These are phyloP conservation scores for Eutrema heterophyllum DNA, from an alignment of 345 rosid species.

Conservation along the genomic window DNA sequence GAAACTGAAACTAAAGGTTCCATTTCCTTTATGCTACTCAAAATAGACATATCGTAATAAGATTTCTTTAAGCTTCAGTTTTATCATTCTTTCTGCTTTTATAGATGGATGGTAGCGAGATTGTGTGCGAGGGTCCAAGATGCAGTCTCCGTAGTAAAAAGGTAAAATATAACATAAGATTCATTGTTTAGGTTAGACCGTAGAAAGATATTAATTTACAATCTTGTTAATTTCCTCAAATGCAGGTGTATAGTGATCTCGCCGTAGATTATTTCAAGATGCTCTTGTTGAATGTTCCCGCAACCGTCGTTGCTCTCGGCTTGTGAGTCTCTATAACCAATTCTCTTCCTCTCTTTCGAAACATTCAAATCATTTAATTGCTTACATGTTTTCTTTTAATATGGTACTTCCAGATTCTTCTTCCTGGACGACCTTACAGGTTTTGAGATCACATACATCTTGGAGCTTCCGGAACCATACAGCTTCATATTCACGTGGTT, in stretches of 20 bases:
- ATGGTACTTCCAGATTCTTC: conserved; percentile 61
- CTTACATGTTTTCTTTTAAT: conserved; percentile 7
- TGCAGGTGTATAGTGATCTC: conserved; percentile 87
- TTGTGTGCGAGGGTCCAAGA: conserved; percentile 88
- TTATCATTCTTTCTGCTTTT: background rate
- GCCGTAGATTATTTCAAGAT: conserved; percentile 87
- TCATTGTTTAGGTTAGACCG: background rate
- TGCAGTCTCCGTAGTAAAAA: conserved; percentile 94
- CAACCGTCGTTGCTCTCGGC: conserved; percentile 66
- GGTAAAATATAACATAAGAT: conserved; percentile 29
- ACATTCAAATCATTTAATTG: background rate
- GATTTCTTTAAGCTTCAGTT: background rate
- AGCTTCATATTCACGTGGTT: conserved; percentile 98
- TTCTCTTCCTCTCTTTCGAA: background rate
- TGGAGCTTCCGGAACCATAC: conserved; percentile 90
- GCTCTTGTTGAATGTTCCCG: conserved; percentile 85
- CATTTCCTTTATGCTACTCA: conserved; percentile 4
- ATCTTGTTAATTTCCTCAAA: background rate
- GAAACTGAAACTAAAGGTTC: conserved; percentile 67
- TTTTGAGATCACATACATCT: conserved; percentile 76
- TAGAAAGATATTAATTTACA: background rate
- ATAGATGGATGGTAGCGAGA: conserved; percentile 79
- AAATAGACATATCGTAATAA: background rate
- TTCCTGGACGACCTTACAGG: conserved; percentile 94
- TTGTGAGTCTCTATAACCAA: conserved; percentile 21